Evolutionary conservation across 805 yeast genomes (phyloP).

Genomic region (Metschnikowia chrysomelidarum): DNA sequence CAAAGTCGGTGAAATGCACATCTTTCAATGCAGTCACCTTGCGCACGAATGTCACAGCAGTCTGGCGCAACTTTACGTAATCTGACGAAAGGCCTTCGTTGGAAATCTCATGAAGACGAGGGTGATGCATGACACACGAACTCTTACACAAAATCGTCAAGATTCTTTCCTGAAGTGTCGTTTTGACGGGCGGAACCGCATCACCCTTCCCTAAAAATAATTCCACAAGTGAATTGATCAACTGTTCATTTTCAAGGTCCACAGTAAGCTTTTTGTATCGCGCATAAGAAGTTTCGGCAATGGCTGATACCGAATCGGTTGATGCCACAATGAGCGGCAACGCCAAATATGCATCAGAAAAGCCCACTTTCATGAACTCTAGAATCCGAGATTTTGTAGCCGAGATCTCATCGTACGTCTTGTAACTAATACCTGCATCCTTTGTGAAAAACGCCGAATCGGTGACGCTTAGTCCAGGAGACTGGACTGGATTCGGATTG

Average conservation of each 20-base stretch:
- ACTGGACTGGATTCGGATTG: slow-evolving; percentile 27
- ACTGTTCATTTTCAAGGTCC: slow-evolving; percentile 48
- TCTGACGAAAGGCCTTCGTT: slow-evolving; percentile 60
- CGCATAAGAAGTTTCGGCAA: slow-evolving; percentile 55
- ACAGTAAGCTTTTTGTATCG: slow-evolving; percentile 48
- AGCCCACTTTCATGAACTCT: slow-evolving; percentile 43
- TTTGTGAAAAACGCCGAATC: slow-evolving; percentile 65
- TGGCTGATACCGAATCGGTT: slow-evolving; percentile 53
- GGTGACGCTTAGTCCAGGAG: slow-evolving; percentile 61
- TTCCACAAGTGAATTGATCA: slow-evolving; percentile 44
- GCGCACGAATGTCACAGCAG: slow-evolving; percentile 61
- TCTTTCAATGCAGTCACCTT: slow-evolving; percentile 44
- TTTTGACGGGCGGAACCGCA: slow-evolving; percentile 50
- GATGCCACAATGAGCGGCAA: slow-evolving; percentile 62
- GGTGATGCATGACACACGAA: slow-evolving; percentile 44
- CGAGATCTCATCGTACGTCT: slow-evolving; percentile 43
- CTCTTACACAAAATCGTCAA: slow-evolving; percentile 51
- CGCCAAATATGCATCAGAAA: slow-evolving; percentile 35
- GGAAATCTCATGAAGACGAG: slow-evolving; percentile 47
- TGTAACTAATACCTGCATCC: slow-evolving; percentile 64
- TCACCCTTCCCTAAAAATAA: slow-evolving; percentile 52
- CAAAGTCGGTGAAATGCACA: slow-evolving; percentile 20
- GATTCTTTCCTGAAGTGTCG: slow-evolving; percentile 55
- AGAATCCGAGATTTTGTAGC: slow-evolving; percentile 26
- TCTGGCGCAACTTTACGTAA: slow-evolving; percentile 49